Evolutionary conservation across 768 basidiomycete species (phyloP).

Genomic region (Paxillus rubicundulus): DNA sequence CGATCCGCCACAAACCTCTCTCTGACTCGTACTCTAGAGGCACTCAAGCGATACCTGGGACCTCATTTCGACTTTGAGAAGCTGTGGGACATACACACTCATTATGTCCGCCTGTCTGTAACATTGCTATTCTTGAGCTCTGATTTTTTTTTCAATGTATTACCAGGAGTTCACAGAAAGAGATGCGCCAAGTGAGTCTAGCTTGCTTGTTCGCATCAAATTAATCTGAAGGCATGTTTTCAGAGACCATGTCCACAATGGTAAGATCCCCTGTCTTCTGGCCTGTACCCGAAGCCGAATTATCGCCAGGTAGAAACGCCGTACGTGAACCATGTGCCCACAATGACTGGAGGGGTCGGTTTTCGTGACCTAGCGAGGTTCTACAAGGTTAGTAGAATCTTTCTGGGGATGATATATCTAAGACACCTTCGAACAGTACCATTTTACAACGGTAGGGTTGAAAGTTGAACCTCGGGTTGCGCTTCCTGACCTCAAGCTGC

Average conservation of each 20-base stretch:
- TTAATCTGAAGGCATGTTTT: background rate
- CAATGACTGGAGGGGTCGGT: constrained; percentile 48
- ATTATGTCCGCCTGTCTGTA: constrained; percentile 32
- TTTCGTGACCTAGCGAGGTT: constrained; percentile 42
- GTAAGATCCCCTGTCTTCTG: constrained; percentile 14
- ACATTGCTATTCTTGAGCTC: background rate
- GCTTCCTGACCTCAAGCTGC: constrained; percentile 2
- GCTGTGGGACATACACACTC: constrained; percentile 46
- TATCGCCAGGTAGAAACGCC: constrained; percentile 37
- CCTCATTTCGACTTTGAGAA: constrained; percentile 46
- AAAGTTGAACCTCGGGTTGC: background rate
- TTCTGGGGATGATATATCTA: background rate
- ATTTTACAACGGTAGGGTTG: constrained; percentile 34
- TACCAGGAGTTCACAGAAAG: constrained; percentile 40
- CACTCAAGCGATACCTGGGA: constrained; percentile 36
- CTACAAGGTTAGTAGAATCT: constrained; percentile 36
- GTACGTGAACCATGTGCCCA: constrained; percentile 43
- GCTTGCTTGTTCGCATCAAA: background rate
- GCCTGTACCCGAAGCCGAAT: background rate
- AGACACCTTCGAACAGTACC: constrained; percentile 28
- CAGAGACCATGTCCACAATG: constrained; percentile 45
- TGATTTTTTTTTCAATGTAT: background rate
- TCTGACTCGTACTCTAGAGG: constrained; percentile 38
- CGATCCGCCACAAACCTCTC: constrained; percentile 39
- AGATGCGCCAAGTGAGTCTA: constrained; percentile 35